Evolutionary conservation across 208 protist genomes (phyloP).

Genomic region (Acanthamoeba lenticulata): DNA sequence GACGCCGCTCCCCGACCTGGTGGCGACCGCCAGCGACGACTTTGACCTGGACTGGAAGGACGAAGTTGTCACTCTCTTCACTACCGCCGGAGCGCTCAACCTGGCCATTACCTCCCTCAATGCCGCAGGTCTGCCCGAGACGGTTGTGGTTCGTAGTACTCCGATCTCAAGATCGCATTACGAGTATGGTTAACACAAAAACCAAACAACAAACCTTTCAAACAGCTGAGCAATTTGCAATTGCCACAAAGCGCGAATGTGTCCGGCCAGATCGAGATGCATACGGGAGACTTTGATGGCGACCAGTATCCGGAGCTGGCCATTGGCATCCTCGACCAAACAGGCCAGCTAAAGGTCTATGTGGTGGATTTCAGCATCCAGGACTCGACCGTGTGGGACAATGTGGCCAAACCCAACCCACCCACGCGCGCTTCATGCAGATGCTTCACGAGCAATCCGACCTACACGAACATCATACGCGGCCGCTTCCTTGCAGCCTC

Average conservation of each 20-base stretch:
- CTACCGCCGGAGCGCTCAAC: neutral
- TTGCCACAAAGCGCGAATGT: too few species aligned
- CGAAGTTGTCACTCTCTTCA: neutral
- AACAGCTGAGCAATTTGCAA: too few species aligned
- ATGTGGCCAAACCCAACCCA: neutral
- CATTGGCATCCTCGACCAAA: neutral
- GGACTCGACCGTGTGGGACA: neutral
- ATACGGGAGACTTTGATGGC: neutral
- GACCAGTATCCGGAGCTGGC: neutral
- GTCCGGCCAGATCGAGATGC: neutral
- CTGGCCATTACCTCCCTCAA: neutral
- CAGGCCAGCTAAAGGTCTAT: too few species aligned
- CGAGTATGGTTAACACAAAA: too few species aligned
- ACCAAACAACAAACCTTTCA: too few species aligned
- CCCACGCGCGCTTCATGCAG: too few species aligned
- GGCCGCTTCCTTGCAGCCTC: too few species aligned
- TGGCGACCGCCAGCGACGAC: neutral
- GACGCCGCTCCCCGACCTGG: too few species aligned
- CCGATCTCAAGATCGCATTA: neutral
- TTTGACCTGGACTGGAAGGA: neutral
- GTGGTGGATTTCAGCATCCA: neutral
- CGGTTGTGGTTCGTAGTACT: neutral
- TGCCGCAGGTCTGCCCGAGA: neutral
- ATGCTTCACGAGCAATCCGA: too few species aligned
- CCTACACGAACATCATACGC: too few species aligned